These are phyloP conservation scores for Yarrowia bubula DNA, from an alignment of 805 yeast species.

Conservation along the genomic window DNA sequence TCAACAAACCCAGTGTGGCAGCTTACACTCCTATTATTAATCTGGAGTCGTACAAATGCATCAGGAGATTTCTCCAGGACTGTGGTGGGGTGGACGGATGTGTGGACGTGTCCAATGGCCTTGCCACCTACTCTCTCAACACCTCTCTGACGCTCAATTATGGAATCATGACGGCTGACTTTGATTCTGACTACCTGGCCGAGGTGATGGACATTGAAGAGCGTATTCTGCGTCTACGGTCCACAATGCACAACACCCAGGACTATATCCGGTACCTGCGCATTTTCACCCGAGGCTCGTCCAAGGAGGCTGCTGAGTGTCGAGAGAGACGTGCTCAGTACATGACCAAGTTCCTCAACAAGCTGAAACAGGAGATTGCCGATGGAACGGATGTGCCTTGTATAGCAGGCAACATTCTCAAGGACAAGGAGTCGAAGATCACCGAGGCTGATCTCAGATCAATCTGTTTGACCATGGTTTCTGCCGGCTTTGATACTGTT, in stretches of 20 bases:
- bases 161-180: conserved; percentile 42
- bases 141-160: conserved; percentile 44
- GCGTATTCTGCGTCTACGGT: conserved; percentile 39
- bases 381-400: conserved; percentile 38
- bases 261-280: conserved; percentile 43
- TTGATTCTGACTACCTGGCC: conserved; percentile 36
- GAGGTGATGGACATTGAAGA: conserved; percentile 40
- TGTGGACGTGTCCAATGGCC: conserved; percentile 37
- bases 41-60: conserved; percentile 40
- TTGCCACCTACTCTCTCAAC: conserved; percentile 43
- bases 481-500: conserved; percentile 76
- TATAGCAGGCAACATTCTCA: conserved; percentile 42
- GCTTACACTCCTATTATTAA: conserved; percentile 41
- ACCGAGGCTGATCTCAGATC: conserved; percentile 51
- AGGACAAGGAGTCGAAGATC: conserved; percentile 35
- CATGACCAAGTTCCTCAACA: conserved; percentile 37
- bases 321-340: conserved; percentile 40
- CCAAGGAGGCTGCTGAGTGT: conserved; percentile 35
- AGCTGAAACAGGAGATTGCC: conserved; percentile 34
- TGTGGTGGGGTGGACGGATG: conserved; percentile 32
- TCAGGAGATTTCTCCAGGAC: conserved; percentile 35
- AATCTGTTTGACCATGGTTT: conserved; percentile 69
- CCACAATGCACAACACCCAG: conserved; percentile 43
- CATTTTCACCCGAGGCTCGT: conserved; percentile 38
- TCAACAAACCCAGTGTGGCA: conserved; percentile 43